A percentile compares a stretch with the other conserved stretches of the same genome.
Evolutionary conservation across 805 yeast genomes (phyloP).

Genomic region (Yamadazyma phyllophila): DNA sequence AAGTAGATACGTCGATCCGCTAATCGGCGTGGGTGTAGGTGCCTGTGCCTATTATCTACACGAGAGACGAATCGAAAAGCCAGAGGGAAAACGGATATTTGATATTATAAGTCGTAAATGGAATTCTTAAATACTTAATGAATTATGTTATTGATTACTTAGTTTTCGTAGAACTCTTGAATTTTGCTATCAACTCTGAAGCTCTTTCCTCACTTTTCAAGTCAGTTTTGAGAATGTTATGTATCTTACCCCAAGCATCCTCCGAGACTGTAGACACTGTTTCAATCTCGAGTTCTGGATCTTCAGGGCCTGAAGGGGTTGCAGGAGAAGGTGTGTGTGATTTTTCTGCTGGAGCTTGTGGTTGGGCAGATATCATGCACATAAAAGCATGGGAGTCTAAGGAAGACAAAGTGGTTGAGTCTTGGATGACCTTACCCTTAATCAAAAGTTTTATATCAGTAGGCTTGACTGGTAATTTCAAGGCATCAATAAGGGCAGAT

Average conservation of each 20-base stretch:
- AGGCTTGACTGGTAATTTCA: slow-evolving; percentile 29
- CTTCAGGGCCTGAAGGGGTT: background rate
- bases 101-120: slow-evolving; percentile 38
- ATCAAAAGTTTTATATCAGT: slow-evolving; percentile 50
- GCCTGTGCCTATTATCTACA: slow-evolving; percentile 60
- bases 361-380: slow-evolving; percentile 40
- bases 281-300: slow-evolving; percentile 11
- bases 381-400: slow-evolving; percentile 31
- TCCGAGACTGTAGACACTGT: slow-evolving; percentile 7
- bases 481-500: slow-evolving; percentile 28
- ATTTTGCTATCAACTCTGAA: slow-evolving; percentile 15
- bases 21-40: slow-evolving; percentile 63
- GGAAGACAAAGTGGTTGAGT: slow-evolving; percentile 36
- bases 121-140: slow-evolving; percentile 2
- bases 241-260: slow-evolving; percentile 45
- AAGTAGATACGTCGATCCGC: slow-evolving; percentile 59
- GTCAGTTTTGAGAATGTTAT: slow-evolving; percentile 30
- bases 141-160: slow-evolving; percentile 1
- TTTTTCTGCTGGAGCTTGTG: background rate
- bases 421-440: slow-evolving; percentile 63
- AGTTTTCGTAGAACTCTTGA: slow-evolving; percentile 8
- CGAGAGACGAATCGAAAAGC: slow-evolving; percentile 56
- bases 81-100: slow-evolving; percentile 57
- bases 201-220: slow-evolving; percentile 27
- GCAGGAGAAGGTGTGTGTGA: background rate